Base-by-base conservation (phyloP, 306 rosid genomes). In the Malus orientalis region DNA sequence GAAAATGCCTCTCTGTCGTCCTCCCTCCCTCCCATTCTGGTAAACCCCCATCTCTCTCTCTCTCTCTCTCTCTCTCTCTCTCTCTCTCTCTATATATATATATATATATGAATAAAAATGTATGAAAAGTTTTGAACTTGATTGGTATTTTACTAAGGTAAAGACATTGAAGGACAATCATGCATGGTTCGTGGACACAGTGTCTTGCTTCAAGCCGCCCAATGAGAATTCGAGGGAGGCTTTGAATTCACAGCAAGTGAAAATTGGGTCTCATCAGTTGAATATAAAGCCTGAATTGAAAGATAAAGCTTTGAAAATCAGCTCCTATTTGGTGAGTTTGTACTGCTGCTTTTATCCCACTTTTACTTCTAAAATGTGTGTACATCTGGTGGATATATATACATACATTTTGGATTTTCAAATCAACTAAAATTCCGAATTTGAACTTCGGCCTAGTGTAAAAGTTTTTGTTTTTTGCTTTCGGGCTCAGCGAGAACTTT, bases 141-240 rank as follows among this genome's bases (percentile, higher is more conserved):
- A 49, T 84, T 75, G 55, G 51, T 71, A 74, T 70, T 75, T 45
- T 81, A 10, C 75, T 67, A 57, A 94, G 98, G 85, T 23, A 54
- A 87, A 90, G 44, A 92, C 92, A 90, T 83, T 94, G 93, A 87
- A 82, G 80, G 91, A 83, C 61, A 89, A 85, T 78, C 97, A 82
- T 63, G 71, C 76, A 13, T 94, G 98, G 98, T 86, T 94, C 69
- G 82, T 90, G 55, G 89, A 87, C 45, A 78, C 89, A 3, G 83
- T 94, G 23, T 78, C 83, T 22, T 76, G 77, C 79, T 94, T 91
- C 83, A 94, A 89, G 84, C 81, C 84, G 57, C 93, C 95, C 7
- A 89, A 79, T 78, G 91, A 76, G 84, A 92, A 82, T 64, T 94
- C 98, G 10, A 90, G 84, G 88, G 84, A 82, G 67, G 94, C 89